phyloP scores from a whole-genome alignment of 192 early-diverging fungal species.

The Backusella psychrophila region DNA sequence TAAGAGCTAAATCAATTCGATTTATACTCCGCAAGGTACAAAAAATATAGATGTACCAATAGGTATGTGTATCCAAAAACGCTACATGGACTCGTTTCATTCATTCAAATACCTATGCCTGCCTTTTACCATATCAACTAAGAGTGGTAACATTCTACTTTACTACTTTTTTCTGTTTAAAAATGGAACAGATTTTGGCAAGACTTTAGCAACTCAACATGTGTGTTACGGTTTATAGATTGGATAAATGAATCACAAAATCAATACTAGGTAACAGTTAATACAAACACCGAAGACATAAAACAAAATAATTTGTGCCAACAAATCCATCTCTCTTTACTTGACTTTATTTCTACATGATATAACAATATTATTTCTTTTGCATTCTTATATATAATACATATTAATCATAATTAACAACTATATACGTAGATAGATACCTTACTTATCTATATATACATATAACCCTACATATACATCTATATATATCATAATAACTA shows the following conservation, averaged over 20 bases:
- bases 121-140: too few species aligned
- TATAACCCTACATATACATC: neutral
- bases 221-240: neutral
- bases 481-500: neutral
- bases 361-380: neutral
- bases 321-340: neutral
- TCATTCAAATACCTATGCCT: too few species aligned
- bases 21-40: too few species aligned
- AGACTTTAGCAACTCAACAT: neutral
- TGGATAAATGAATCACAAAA: constrained; percentile 8
- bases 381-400: neutral
- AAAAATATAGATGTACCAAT: too few species aligned
- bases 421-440: neutral
- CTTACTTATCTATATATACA: neutral
- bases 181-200: too few species aligned
- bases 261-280: constrained; percentile 3
- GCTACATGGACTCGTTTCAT: too few species aligned
- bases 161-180: too few species aligned
- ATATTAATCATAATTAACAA: neutral
- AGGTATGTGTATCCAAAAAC: too few species aligned
- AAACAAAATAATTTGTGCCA: neutral
- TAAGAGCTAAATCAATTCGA: too few species aligned
- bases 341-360: neutral
- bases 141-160: too few species aligned
- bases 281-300: neutral